Conservation (phyloP, 2,329 filamentous ascomycete species). For the Phoma herbarum region DNA sequence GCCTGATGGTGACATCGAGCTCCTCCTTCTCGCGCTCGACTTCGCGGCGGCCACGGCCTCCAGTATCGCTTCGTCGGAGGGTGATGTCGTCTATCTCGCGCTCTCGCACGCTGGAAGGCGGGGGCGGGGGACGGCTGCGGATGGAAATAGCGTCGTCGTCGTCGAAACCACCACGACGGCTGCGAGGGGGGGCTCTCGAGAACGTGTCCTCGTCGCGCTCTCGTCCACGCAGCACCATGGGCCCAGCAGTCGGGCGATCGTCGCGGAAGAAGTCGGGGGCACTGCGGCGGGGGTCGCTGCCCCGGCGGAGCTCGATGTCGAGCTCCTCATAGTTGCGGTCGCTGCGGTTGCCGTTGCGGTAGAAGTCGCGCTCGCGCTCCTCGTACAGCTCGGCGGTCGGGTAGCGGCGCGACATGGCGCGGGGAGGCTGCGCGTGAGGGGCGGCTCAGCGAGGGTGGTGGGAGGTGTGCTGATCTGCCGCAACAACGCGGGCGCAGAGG, state of each 20-base stretch:
- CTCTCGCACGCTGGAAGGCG: slow-evolving; percentile 39
- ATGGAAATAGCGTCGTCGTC: slow-evolving; percentile 51
- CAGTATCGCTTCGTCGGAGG: slow-evolving; percentile 49
- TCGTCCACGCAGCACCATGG: slow-evolving; percentile 57
- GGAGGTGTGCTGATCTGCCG: slow-evolving; percentile 24
- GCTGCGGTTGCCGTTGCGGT: slow-evolving; percentile 52
- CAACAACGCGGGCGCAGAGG: slow-evolving; percentile 15
- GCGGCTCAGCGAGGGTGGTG: slow-evolving; percentile 15
- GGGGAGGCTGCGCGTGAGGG: slow-evolving; percentile 27
- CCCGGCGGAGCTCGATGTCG: slow-evolving; percentile 57
- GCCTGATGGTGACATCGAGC: slow-evolving; percentile 48
- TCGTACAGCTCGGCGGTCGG: slow-evolving; percentile 59
- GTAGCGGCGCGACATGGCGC: slow-evolving; percentile 57
- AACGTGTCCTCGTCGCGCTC: slow-evolving; percentile 53
- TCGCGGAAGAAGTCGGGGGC: slow-evolving; percentile 60
- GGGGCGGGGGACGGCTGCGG: slow-evolving; percentile 42
- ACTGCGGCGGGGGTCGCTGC: slow-evolving; percentile 52
- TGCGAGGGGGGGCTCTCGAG: slow-evolving; percentile 40
- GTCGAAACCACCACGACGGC: slow-evolving; percentile 50
- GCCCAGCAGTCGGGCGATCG: slow-evolving; percentile 57
- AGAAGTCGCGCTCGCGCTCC: slow-evolving; percentile 60
- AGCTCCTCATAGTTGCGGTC: slow-evolving; percentile 60
- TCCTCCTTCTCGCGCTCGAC: slow-evolving; percentile 42
- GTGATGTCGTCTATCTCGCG: slow-evolving; percentile 52
- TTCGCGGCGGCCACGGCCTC: slow-evolving; percentile 45